phyloP scores from a whole-genome alignment of 2,329 filamentous ascomycete genomes.

The Purpureocillium takamizusanense region DNA sequence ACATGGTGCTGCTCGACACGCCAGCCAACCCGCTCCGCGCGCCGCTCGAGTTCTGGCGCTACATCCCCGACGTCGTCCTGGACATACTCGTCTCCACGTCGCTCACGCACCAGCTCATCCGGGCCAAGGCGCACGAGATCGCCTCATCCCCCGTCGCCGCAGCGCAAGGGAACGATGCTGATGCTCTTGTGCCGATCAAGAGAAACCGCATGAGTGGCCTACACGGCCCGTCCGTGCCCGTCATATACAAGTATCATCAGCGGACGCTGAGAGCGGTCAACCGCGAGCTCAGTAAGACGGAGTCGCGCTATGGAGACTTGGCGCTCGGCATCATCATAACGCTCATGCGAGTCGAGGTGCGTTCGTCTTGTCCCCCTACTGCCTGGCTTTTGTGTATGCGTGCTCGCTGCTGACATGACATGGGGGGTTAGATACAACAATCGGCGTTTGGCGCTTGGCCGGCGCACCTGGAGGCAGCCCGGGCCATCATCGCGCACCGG shows the following conservation, averaged over 20 bases:
- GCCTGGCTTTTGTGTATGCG: no score
- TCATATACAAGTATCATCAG: constrained; percentile 5
- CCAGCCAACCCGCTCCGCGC: constrained; percentile 4
- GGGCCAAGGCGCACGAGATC: background rate
- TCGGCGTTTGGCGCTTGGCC: constrained; percentile 8
- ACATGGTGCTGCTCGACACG: constrained; percentile 9
- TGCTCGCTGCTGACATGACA: no score
- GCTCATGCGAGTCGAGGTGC: constrained; percentile 5
- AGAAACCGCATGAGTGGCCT: constrained; percentile 2
- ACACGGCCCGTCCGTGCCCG: constrained; percentile 3
- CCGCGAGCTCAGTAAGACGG: constrained; percentile 3
- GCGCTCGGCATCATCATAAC: constrained; percentile 3
- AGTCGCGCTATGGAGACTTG: constrained; percentile 3
- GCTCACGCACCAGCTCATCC: constrained; percentile 6
- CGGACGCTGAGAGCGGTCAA: constrained; percentile 3
- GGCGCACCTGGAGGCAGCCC: constrained; percentile 6
- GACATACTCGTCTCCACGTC: constrained; percentile 4
- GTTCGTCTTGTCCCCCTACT: no score
- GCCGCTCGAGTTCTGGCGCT: constrained; percentile 3
- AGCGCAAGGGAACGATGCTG: no score
- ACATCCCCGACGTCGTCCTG: constrained; percentile 5
- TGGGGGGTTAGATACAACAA: constrained; percentile 6
- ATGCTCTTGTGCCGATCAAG: background rate
- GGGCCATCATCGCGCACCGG: constrained; percentile 6
- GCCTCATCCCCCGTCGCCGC: no score